These are phyloP conservation scores for Penicillium rolfsii DNA, from an alignment of 2,329 filamentous ascomycete species.

Conservation along the genomic window DNA sequence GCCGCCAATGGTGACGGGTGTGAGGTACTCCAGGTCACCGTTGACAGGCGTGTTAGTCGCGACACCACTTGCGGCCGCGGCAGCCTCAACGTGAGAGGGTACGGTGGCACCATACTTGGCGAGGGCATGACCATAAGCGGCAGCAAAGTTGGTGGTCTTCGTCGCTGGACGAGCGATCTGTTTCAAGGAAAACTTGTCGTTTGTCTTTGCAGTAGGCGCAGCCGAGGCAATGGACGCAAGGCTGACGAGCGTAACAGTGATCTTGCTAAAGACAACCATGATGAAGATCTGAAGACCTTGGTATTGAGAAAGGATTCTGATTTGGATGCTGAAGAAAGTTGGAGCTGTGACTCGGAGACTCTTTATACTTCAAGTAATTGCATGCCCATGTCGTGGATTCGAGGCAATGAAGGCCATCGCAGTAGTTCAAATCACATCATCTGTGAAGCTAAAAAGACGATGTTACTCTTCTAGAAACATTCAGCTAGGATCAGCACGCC, in stretches of 20 bases:
- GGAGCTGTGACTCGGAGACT: not conserved
- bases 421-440: not conserved
- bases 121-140: constrained; percentile 31
- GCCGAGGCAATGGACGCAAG: constrained; percentile 34
- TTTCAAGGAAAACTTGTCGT: constrained; percentile 36
- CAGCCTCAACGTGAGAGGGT: constrained; percentile 33
- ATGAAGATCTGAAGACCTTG: not conserved
- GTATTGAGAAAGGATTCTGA: not conserved
- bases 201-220: constrained; percentile 27
- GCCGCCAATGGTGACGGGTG: constrained; percentile 15
- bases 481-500: not conserved
- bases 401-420: not conserved
- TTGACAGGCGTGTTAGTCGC: constrained; percentile 9
- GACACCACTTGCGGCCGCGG: constrained; percentile 26
- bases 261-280: constrained; percentile 39
- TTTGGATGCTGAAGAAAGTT: not conserved
- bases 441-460: not conserved
- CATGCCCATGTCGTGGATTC: not conserved
- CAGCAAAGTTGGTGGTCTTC: constrained; percentile 33
- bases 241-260: constrained; percentile 28
- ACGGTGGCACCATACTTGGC: constrained; percentile 35
- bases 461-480: constrained; percentile 3
- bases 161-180: constrained; percentile 28
- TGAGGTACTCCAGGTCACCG: constrained; percentile 14
- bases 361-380: not conserved